These are phyloP conservation scores for Coemansia sp. DNA, from an alignment of 192 early-diverging fungal genomes.

Conservation along the genomic window DNA sequence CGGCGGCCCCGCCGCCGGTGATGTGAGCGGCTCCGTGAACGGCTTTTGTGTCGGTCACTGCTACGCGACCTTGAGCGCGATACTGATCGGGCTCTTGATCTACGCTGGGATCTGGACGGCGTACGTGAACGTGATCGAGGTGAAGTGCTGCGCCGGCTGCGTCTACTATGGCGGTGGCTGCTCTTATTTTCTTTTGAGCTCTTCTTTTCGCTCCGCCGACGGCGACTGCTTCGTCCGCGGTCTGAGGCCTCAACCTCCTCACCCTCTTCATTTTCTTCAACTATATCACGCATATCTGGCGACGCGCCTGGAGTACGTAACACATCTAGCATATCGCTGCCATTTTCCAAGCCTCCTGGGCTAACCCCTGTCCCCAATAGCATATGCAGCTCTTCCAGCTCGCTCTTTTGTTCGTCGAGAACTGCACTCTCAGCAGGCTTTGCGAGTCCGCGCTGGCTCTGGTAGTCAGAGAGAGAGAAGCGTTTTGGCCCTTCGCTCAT, in stretches of 20 bases:
- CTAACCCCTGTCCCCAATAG: slow-evolving; percentile 37
- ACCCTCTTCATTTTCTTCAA: slow-evolving; percentile 19
- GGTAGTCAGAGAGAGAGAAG: slow-evolving; percentile 53
- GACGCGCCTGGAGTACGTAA: slow-evolving; percentile 48
- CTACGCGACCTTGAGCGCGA: slow-evolving; percentile 29
- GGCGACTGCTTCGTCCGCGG: slow-evolving; percentile 12
- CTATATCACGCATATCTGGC: slow-evolving; percentile 17
- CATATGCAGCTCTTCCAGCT: slow-evolving; percentile 56
- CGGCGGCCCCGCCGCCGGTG: slow-evolving; percentile 15
- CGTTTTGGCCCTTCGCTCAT: slow-evolving; percentile 55
- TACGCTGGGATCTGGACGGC: slow-evolving; percentile 15
- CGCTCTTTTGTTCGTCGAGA: slow-evolving; percentile 36
- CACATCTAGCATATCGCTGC: slow-evolving; percentile 9
- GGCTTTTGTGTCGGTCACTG: slow-evolving; percentile 15
- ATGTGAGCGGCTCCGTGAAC: slow-evolving; percentile 12
- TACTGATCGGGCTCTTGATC: slow-evolving; percentile 15
- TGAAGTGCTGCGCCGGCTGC: slow-evolving; percentile 32
- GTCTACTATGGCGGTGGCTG: slow-evolving; percentile 13
- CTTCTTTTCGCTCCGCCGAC: slow-evolving; percentile 19
- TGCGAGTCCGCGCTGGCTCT: slow-evolving; percentile 44
- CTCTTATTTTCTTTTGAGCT: slow-evolving; percentile 15
- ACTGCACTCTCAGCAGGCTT: slow-evolving; percentile 23
- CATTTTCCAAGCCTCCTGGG: background rate
- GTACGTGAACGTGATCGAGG: slow-evolving; percentile 24
- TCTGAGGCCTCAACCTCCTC: slow-evolving; percentile 29